phyloP scores from a whole-genome alignment of 306 rosid species.

The Lathyrus aphaca region DNA sequence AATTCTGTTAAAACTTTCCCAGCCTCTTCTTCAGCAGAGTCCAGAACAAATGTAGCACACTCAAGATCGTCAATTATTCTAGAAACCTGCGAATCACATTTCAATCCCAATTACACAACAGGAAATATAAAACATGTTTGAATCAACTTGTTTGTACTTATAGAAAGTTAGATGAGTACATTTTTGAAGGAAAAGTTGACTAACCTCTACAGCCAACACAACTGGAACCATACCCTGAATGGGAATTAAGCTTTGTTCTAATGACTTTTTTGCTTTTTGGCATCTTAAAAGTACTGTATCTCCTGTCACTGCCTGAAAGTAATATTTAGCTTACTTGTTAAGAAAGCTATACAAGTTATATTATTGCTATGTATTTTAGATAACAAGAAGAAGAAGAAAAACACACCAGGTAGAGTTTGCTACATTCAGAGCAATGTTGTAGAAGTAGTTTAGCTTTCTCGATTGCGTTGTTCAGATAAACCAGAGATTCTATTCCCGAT shows the following conservation, averaged over 20 bases:
- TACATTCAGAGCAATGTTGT: constrained; percentile 75
- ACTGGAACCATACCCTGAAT: constrained; percentile 78
- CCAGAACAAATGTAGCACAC: constrained; percentile 53
- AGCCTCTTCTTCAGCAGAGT: constrained; percentile 74
- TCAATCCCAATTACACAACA: not conserved
- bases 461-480: constrained; percentile 58
- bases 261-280: constrained; percentile 51
- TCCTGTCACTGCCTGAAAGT: constrained; percentile 77
- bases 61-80: constrained; percentile 71
- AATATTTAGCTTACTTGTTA: constrained; percentile 24
- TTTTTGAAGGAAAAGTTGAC: constrained; percentile 33
- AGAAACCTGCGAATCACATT: constrained; percentile 66
- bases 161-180: no score
- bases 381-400: not conserved
- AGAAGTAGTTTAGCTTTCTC: constrained; percentile 64
- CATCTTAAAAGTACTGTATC: constrained; percentile 59
- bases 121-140: no score
- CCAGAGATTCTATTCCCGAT: constrained; percentile 71
- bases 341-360: constrained; percentile 25
- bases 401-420: constrained; percentile 93
- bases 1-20: constrained; percentile 64
- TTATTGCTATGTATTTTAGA: no score
- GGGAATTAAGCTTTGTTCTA: constrained; percentile 69
- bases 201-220: constrained; percentile 68
- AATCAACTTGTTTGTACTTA: no score